Percentiles rank a stretch among this genome's conserved stretches.
phyloP scores from a whole-genome alignment of 306 rosid genomes.

The Pachyrhizus erosus region DNA sequence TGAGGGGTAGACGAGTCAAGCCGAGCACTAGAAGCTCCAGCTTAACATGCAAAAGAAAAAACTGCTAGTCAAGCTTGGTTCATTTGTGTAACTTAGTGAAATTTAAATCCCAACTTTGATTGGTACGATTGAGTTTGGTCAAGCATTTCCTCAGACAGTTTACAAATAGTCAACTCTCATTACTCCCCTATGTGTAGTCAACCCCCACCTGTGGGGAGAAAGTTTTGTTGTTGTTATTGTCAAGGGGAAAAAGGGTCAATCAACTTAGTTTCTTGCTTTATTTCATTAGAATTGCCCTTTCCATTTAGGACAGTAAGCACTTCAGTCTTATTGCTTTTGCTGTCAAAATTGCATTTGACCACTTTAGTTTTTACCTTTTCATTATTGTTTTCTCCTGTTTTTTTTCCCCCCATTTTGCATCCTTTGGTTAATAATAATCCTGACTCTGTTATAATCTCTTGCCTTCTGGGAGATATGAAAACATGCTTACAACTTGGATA shows the following conservation, averaged over 20 bases:
- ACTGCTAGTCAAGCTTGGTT: not conserved
- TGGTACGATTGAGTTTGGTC: too few relatives aligned
- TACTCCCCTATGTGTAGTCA: not conserved
- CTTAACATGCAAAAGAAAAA: slow-evolving; percentile 5
- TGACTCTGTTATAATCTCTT: slow-evolving; percentile 5
- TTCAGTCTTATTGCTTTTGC: not conserved
- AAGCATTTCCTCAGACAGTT: not conserved
- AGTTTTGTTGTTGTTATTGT: not conserved
- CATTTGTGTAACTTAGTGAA: too few relatives aligned
- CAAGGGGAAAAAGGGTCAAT: not conserved
- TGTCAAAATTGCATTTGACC: not conserved
- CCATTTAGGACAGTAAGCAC: not conserved
- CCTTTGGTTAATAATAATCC: slow-evolving; percentile 8
- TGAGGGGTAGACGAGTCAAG: not conserved
- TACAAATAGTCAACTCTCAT: not conserved
- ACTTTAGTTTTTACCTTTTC: not conserved
- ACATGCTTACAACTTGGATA: not conserved
- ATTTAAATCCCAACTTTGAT: not conserved
- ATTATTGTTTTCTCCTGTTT: not conserved
- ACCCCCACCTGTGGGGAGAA: too few relatives aligned
- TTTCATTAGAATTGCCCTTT: not conserved
- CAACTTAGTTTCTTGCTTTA: not conserved
- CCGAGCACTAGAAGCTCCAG: not conserved
- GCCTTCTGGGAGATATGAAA: slow-evolving; percentile 11
- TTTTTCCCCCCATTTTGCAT: not conserved